A percentile compares a stretch with the other conserved stretches of the same genome.
Conservation (phyloP, 257 asterid genomes). For the Solanum etuberosum region DNA sequence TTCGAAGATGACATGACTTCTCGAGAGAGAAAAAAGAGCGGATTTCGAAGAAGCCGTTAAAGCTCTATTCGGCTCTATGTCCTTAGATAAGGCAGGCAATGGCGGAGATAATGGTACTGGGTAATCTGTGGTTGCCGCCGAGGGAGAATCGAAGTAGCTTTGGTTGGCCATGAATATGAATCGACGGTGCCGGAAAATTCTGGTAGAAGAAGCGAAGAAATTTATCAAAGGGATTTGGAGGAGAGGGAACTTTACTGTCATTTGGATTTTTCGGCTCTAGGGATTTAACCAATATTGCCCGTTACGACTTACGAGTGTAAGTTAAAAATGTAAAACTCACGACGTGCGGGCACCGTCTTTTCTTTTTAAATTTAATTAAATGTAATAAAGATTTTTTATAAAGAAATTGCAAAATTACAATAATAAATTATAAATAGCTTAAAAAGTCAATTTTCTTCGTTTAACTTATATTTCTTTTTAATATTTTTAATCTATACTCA, state of each 20-base stretch:
- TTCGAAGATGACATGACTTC: conserved; percentile 60
- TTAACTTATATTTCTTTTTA: neutral
- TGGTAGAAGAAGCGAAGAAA: neutral
- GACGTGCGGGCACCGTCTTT: too few species aligned
- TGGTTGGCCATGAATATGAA: conserved; percentile 37
- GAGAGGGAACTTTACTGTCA: conserved; percentile 14
- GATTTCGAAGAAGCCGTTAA: conserved; percentile 71
- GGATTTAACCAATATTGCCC: neutral
- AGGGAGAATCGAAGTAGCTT: conserved; percentile 13
- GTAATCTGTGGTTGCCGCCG: conserved; percentile 17
- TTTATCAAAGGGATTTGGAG: neutral
- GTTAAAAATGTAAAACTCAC: too few species aligned
- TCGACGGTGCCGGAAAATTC: conserved; percentile 5
- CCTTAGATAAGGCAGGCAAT: conserved; percentile 53
- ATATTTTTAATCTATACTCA: neutral
- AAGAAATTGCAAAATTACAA: too few species aligned
- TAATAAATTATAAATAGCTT: neutral
- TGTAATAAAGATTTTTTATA: too few species aligned
- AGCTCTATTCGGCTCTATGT: conserved; percentile 66
- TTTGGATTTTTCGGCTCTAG: neutral
- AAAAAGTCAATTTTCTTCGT: neutral
- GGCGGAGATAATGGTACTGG: conserved; percentile 79
- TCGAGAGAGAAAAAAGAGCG: conserved; percentile 50
- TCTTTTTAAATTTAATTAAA: too few species aligned
- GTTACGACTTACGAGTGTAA: too few species aligned